Evolutionary conservation across 1,284 basidiomycete genomes (phyloP), one percentile per base, ranked within the genome.

Genomic region (Heterobasidion parviporum): DNA sequence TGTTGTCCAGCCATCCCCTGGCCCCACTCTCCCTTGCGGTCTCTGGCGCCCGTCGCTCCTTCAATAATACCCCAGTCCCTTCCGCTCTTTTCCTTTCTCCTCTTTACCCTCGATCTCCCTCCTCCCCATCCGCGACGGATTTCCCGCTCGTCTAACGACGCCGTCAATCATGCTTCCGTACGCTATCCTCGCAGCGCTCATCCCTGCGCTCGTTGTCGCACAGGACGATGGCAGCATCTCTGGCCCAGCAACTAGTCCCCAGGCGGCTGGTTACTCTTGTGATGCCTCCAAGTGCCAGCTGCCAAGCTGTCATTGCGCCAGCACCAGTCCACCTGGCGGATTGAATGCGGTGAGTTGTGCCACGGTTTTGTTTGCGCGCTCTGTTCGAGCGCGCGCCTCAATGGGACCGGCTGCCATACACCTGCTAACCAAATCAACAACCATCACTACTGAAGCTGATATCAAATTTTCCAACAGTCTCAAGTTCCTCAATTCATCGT

Each of bases 401-500:
- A 26, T 26, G 26, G 5, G 26, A 26, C 26, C 26, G 26, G 26
- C 26, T 26, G 26, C 5, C 12, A 14, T 26, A 9, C 10, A 15
- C 32, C 14, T 26, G 33, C 50, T 52, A 16, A n/a, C 8, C 26
- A 8, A 18, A 33, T 26, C 14, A 20, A 15, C 18, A n/a, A 10
- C 7, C 6, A 20, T 18, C 8, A 20, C 33, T 15, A 5, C 43
- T 44, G 43, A 16, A 14, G 14, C 43, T 44, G 43, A 44, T 15
- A 44, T 15, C 4, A 44, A 14, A 44, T 7, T 44, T 8, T 14
- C 41, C 16, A 50, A 26, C 60, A 86, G 84, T 72, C 72, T 10
- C 78, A 89, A 10, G 80, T 82, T 1, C 88, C 88, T 2, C 77
- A 80, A 68, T 90, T 90, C 65, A 70, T 90, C 64, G 79, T 87